phyloP scores from a whole-genome alignment of 805 yeast species.

The Pachysolen tannophilus region DNA sequence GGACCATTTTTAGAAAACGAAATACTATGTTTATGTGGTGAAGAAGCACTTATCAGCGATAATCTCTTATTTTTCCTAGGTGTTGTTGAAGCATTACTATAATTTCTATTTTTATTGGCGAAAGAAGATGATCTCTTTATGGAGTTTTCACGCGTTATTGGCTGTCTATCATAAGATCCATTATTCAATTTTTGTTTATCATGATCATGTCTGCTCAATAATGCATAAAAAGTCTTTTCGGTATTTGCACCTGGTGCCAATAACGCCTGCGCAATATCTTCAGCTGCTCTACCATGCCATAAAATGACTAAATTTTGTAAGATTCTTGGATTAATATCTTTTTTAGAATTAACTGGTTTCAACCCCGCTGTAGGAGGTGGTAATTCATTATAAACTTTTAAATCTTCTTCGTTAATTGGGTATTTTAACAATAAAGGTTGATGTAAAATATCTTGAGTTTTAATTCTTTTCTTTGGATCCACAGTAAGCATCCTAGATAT shows the following conservation, averaged over 20 bases:
- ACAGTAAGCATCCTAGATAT: constrained; percentile 59
- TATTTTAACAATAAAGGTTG: constrained; percentile 50
- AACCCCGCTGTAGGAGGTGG: constrained; percentile 51
- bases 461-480: constrained; percentile 63
- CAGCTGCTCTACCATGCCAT: constrained; percentile 47
- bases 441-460: constrained; percentile 54
- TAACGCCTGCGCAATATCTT: constrained; percentile 21
- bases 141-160: constrained; percentile 6
- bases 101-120: constrained; percentile 9
- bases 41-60: constrained; percentile 30
- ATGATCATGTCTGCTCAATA: constrained; percentile 26
- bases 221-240: constrained; percentile 30
- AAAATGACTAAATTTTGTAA: constrained; percentile 46
- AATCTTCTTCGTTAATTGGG: constrained; percentile 38
- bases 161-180: not conserved
- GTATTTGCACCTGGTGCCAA: constrained; percentile 21
- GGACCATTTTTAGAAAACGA: constrained; percentile 27
- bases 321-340: constrained; percentile 44
- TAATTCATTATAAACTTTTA: constrained; percentile 28
- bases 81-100: constrained; percentile 15
- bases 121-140: constrained; percentile 2
- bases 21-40: constrained; percentile 34
- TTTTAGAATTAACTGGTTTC: constrained; percentile 37
- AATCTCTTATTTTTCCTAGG: constrained; percentile 23
- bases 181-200: constrained; percentile 17